Conservation (phyloP, 176 grass and related monocot species). For the Triticum monococcum region DNA sequence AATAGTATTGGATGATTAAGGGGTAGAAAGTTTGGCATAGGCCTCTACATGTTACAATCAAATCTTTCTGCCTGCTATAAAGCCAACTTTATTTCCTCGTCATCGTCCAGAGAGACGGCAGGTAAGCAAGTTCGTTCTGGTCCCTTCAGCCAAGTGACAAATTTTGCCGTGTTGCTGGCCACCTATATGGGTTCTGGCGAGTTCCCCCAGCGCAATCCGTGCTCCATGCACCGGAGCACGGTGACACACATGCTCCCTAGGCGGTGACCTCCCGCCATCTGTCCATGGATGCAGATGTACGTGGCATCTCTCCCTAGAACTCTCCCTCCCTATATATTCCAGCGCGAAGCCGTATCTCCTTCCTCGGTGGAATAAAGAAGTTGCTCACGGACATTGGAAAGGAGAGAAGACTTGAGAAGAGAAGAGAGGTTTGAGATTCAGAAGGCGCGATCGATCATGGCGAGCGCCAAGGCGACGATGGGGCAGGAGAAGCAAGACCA, state of each 20-base stretch:
- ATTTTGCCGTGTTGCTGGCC: background rate
- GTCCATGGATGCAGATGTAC: slow-evolving; percentile 24
- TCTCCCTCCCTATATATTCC: background rate
- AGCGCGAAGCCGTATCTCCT: background rate
- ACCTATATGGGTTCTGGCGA: slow-evolving; percentile 35
- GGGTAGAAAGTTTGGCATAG: background rate
- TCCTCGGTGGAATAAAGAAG: background rate
- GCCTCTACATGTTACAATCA: background rate
- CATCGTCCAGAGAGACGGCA: slow-evolving; percentile 1
- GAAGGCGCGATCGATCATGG: slow-evolving; percentile 32
- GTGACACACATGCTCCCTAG: background rate
- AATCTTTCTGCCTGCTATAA: background rate
- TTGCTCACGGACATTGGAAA: background rate
- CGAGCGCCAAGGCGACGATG: slow-evolving; percentile 46
- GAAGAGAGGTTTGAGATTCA: background rate
- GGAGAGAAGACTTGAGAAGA: background rate
- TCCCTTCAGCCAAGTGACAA: background rate
- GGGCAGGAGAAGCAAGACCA: slow-evolving; percentile 29
- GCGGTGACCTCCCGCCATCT: slow-evolving; percentile 32
- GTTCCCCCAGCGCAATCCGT: slow-evolving; percentile 34
- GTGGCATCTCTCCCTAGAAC: slow-evolving; percentile 33
- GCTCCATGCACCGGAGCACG: slow-evolving; percentile 20
- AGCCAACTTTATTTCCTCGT: background rate
- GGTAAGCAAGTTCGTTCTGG: slow-evolving; percentile 21
- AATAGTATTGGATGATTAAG: background rate